Percentiles rank a stretch among this genome's conserved stretches.
Evolutionary conservation across 768 basidiomycete species (phyloP).

Genomic region (Leccinum disarticulatum): DNA sequence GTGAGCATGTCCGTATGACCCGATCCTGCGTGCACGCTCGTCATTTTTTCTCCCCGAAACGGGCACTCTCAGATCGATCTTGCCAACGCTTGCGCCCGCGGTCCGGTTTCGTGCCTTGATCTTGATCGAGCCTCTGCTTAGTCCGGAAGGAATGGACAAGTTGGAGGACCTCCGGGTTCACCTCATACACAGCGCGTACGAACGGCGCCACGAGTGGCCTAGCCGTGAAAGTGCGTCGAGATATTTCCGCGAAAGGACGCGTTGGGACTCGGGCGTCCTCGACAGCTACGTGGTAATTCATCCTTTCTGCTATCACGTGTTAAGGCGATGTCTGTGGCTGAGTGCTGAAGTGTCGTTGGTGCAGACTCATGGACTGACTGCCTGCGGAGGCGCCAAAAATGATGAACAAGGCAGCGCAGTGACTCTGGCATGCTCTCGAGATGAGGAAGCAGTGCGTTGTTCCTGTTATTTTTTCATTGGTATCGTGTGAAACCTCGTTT

Average conservation of each 20-base stretch:
- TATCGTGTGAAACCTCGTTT: not conserved
- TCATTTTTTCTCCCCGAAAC: slow-evolving; percentile 1
- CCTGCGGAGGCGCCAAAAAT: slow-evolving; percentile 32
- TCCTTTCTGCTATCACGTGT: not conserved
- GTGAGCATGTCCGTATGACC: slow-evolving; percentile 52
- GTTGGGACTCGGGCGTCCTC: slow-evolving; percentile 57
- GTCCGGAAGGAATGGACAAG: slow-evolving; percentile 45
- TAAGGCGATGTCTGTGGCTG: not conserved
- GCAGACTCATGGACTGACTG: slow-evolving; percentile 49
- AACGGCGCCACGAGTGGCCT: slow-evolving; percentile 54
- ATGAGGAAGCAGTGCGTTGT: slow-evolving; percentile 58
- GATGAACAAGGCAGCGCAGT: slow-evolving; percentile 35
- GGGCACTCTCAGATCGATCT: slow-evolving; percentile 42
- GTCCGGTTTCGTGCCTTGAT: slow-evolving; percentile 52
- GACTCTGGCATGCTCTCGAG: slow-evolving; percentile 55
- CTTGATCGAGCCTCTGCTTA: slow-evolving; percentile 65
- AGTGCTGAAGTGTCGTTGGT: not conserved
- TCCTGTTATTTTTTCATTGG: not conserved
- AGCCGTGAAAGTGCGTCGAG: slow-evolving; percentile 41
- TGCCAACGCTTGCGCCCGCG: slow-evolving; percentile 47
- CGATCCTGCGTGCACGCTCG: not conserved
- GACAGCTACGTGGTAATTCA: slow-evolving; percentile 52
- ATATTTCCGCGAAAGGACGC: slow-evolving; percentile 36
- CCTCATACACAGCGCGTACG: slow-evolving; percentile 48
- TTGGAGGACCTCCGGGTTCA: slow-evolving; percentile 40